phyloP scores from a whole-genome alignment of 176 grass and related monocot species.

The Phragmites australis region DNA sequence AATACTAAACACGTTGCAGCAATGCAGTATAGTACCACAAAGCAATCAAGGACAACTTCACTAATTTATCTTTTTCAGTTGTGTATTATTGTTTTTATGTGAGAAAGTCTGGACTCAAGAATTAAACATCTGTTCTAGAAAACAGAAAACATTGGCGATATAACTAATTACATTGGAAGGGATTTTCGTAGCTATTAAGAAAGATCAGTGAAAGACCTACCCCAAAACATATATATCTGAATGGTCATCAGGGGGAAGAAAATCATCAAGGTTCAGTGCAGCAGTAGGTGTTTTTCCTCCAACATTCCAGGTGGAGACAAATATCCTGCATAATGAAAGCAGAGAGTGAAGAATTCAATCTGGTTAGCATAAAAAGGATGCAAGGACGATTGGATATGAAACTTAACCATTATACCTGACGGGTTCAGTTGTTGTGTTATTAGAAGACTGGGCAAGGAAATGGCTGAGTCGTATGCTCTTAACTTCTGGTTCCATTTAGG shows the following conservation, averaged over 20 bases:
- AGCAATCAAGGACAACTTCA: background rate
- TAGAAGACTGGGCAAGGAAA: slow-evolving; percentile 52
- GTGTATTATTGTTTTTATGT: slow-evolving; percentile 5
- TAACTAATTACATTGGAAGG: background rate
- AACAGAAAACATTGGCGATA: background rate
- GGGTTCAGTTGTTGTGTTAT: slow-evolving; percentile 54
- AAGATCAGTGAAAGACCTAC: slow-evolving; percentile 39
- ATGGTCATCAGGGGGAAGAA: slow-evolving; percentile 68
- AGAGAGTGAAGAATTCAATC: slow-evolving; percentile 1
- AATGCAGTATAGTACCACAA: background rate
- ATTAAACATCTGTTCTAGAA: background rate
- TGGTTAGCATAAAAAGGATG: background rate
- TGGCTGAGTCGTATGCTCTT: slow-evolving; percentile 55
- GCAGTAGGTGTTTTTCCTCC: slow-evolving; percentile 80
- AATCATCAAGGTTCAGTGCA: slow-evolving; percentile 69
- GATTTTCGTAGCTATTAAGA: background rate
- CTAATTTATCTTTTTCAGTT: slow-evolving; percentile 1
- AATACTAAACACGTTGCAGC: slow-evolving; percentile 6
- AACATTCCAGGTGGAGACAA: slow-evolving; percentile 95
- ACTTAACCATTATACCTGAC: slow-evolving; percentile 53
- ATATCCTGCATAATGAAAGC: slow-evolving; percentile 57
- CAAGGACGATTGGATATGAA: background rate
- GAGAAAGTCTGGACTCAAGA: slow-evolving; percentile 6
- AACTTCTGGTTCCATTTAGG: slow-evolving; percentile 48
- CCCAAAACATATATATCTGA: slow-evolving; percentile 95